Conservation (phyloP, 2,329 filamentous ascomycete genomes). For the Fusarium sp. region DNA sequence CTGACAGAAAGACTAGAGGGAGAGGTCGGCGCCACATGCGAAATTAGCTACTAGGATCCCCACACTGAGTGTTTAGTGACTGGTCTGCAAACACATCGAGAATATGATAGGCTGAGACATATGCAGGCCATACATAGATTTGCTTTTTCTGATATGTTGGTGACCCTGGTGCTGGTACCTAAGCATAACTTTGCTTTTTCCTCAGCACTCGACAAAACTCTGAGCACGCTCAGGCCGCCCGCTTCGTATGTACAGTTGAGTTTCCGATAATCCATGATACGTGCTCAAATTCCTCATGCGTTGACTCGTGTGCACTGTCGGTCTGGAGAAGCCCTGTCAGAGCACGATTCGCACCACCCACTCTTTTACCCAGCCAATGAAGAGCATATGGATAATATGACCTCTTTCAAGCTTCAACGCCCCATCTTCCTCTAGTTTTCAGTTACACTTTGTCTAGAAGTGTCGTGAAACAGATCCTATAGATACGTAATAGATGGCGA, state of each 20-base stretch:
- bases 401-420: conserved; percentile 1
- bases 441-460: neutral
- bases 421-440: neutral
- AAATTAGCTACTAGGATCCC: conserved; percentile 37
- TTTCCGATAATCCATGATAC: neutral
- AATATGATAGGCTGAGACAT: conserved; percentile 17
- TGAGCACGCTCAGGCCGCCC: conserved; percentile 39
- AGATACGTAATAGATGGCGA: no score
- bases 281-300: neutral
- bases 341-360: conserved; percentile 9
- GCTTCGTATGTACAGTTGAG: conserved; percentile 2
- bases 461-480: neutral
- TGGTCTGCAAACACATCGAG: conserved; percentile 10
- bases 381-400: neutral
- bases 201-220: conserved; percentile 18
- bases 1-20: conserved; percentile 34
- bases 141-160: conserved; percentile 39
- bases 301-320: conserved; percentile 37
- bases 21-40: conserved; percentile 41
- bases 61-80: conserved; percentile 35
- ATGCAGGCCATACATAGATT: conserved; percentile 45
- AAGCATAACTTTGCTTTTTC: conserved; percentile 39
- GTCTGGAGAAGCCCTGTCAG: conserved; percentile 25
- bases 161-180: conserved; percentile 12
- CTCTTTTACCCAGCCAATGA: neutral